Percentiles rank a stretch among this genome's conserved stretches.
Evolutionary conservation across 371 early-diverging fungal species (phyloP).

Genomic region (Mortierella sp.): DNA sequence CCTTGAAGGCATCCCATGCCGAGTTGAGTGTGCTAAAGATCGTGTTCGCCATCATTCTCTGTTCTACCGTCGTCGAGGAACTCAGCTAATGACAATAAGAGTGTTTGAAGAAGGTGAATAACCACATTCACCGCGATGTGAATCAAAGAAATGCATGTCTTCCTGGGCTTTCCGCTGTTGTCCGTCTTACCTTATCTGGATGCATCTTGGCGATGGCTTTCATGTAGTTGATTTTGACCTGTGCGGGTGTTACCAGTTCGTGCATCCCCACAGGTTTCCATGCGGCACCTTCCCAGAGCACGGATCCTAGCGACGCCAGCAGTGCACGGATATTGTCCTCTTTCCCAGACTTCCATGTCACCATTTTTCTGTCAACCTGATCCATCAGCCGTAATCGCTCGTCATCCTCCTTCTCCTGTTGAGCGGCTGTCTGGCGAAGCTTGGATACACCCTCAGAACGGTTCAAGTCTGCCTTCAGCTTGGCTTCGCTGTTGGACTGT

Average conservation of each 20-base stretch:
- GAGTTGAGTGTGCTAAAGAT: slow-evolving; percentile 90
- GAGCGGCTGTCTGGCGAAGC: slow-evolving; percentile 78
- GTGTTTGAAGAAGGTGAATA: too few relatives aligned
- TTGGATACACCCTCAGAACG: slow-evolving; percentile 70
- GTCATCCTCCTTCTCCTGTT: slow-evolving; percentile 81
- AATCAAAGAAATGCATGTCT: too few relatives aligned
- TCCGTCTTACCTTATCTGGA: slow-evolving; percentile 93
- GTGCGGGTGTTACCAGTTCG: slow-evolving; percentile 84
- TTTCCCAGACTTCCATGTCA: slow-evolving; percentile 85
- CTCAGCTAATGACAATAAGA: slow-evolving; percentile 65
- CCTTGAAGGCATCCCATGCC: slow-evolving; percentile 94
- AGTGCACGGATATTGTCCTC: slow-evolving; percentile 91
- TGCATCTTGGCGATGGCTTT: slow-evolving; percentile 93
- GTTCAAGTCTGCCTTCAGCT: slow-evolving; percentile 53
- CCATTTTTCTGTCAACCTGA: slow-evolving; percentile 77
- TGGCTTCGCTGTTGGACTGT: slow-evolving; percentile 27
- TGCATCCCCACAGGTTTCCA: slow-evolving; percentile 84
- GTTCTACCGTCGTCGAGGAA: slow-evolving; percentile 74
- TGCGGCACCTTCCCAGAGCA: slow-evolving; percentile 81
- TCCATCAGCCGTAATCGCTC: slow-evolving; percentile 80
- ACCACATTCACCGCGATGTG: too few relatives aligned
- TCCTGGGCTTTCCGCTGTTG: too few relatives aligned
- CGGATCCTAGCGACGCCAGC: slow-evolving; percentile 80
- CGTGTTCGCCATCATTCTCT: slow-evolving; percentile 86
- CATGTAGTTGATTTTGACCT: slow-evolving; percentile 93